Conservation (phyloP, 129 eudicot genomes). For the Helianthus annuus region HanXRQr2.0-SUNRISE NC_035435.2:166348452-166348951, state of each 20-base stretch:
- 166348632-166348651: conserved; percentile 62
- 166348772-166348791: neutral
- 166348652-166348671: conserved; percentile 36
- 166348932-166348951: neutral
- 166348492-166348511: neutral
- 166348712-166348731: conserved; percentile 80
- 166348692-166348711: conserved; percentile 79
- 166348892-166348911: conserved; percentile 15
- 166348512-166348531: conserved; percentile 8
- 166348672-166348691: conserved; percentile 25
- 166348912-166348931: neutral
- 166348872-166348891: conserved; percentile 37
- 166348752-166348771: neutral
- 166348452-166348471: neutral
- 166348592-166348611: neutral
- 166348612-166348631: conserved; percentile 84
- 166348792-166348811: conserved; percentile 16
- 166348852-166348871: conserved; percentile 26
- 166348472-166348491: neutral
- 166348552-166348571: conserved; percentile 2
- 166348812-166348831: conserved; percentile 81
- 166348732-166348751: neutral
- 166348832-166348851: conserved; percentile 42
- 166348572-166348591: conserved; percentile 15
- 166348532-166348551: conserved; percentile 3